These are phyloP conservation scores for Wickerhamiella brachini DNA, from an alignment of 805 yeast genomes.

Conservation along the genomic window DNA sequence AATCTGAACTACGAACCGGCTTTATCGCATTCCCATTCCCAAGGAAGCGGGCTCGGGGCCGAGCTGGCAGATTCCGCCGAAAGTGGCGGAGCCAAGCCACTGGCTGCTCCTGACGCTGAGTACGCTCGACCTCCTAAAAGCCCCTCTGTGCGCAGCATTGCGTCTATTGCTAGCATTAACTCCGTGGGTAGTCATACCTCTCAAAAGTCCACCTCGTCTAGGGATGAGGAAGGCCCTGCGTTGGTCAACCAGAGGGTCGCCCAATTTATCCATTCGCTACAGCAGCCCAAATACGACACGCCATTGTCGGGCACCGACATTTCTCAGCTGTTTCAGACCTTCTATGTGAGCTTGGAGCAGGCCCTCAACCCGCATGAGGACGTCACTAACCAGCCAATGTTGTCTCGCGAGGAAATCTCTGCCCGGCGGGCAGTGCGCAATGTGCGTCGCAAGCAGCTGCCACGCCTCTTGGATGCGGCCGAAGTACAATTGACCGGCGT, in stretches of 20 bases:
- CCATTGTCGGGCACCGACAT: slow-evolving; percentile 28
- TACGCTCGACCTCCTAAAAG: neutral
- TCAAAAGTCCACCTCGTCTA: neutral
- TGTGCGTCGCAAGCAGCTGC: slow-evolving; percentile 18
- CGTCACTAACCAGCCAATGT: slow-evolving; percentile 15
- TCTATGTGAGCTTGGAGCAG: slow-evolving; percentile 24
- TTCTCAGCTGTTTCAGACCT: slow-evolving; percentile 28
- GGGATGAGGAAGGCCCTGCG: neutral
- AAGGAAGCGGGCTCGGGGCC: neutral
- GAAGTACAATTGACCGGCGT: slow-evolving; percentile 26
- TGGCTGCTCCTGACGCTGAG: neutral
- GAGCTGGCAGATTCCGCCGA: slow-evolving; percentile 1
- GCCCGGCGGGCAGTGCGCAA: slow-evolving; percentile 14
- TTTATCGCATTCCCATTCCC: neutral
- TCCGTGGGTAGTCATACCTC: neutral
- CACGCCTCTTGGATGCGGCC: slow-evolving; percentile 22
- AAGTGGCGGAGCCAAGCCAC: neutral
- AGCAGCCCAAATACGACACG: slow-evolving; percentile 26
- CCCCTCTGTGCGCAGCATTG: neutral
- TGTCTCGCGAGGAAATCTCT: slow-evolving; percentile 23
- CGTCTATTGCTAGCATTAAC: neutral
- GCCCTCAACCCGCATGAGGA: slow-evolving; percentile 13
- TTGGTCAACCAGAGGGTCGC: slow-evolving; percentile 7
- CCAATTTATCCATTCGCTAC: slow-evolving; percentile 20
- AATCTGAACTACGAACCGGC: slow-evolving; percentile 16